Evolutionary conservation across 208 protist genomes (phyloP).

Genomic region (Leptomonas pyrrhocoris): DNA sequence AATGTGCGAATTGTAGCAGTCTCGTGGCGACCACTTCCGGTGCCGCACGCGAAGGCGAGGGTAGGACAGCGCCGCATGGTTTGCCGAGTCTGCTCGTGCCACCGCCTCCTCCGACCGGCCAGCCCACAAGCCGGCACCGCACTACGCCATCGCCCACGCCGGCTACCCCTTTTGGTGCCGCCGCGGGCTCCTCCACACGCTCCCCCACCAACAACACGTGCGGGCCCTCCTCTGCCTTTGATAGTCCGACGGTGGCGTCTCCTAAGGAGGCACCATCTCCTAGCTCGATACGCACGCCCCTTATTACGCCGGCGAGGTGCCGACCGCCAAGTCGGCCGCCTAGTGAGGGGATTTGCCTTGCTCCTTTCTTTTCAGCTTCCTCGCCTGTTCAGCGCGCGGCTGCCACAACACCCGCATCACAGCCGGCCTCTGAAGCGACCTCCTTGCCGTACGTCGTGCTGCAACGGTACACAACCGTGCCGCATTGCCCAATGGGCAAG

Average conservation of each 20-base stretch:
- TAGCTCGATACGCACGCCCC: background rate
- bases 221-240: background rate
- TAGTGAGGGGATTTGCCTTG: background rate
- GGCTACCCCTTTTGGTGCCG: background rate
- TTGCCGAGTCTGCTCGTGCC: too few relatives aligned
- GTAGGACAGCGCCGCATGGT: background rate
- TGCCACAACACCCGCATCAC: background rate
- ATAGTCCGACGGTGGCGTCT: background rate
- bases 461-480: background rate
- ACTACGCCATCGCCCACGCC: background rate
- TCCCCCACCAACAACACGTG: conserved; percentile 7
- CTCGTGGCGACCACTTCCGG: too few relatives aligned
- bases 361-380: background rate
- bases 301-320: background rate
- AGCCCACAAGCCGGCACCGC: background rate
- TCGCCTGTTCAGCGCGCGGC: background rate
- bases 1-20: too few relatives aligned
- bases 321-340: background rate
- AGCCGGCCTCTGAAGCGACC: background rate
- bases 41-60: too few relatives aligned
- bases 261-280: background rate
- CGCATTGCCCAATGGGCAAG: background rate
- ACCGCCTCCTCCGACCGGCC: background rate
- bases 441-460: background rate
- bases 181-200: background rate